Base-by-base conservation (phyloP, 2,329 filamentous ascomycete genomes). In the Chrysosporium keratinophilum region DNA sequence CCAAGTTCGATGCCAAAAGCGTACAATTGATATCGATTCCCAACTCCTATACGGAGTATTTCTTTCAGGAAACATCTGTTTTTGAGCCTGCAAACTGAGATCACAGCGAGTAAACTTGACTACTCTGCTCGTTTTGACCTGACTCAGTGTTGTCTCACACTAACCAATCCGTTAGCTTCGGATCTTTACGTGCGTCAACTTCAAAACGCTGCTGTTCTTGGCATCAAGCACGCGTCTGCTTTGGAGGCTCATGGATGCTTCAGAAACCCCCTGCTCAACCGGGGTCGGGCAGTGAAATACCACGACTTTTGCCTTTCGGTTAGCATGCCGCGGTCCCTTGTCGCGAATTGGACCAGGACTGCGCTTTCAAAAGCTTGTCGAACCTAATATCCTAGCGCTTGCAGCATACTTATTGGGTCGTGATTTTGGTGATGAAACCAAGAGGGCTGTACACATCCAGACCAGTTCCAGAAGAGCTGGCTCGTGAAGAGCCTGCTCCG, bases 131-230 rank as follows among this genome's bases (percentile, higher is more conserved):
- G 50, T 45, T 52, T 45, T 23, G 41, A 28, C 33, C 17, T 39
- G 41, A 45, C 41, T 45, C 41, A 45, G 50, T 23, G 4, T 17
- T 37, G 41, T 52, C 40, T 37, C 50, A 45, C 20, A 23, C 28
- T 37, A n/a, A 4, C 19, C 28, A 42, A 34, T 19, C 5, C 11
- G 9, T 40, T 5, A 41, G 39, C 3, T 35, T 43, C 28, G 20
- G 37, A 35, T 43, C 37, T 28, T 19, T 17, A n/a, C n/a, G 20
- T 35, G 14, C 37, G 28, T 6, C n/a, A 44, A n/a, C 19, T 12
- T 17, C 45, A 10, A 42, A 42, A 28, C 20, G 20, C 47, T 28
- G 3, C 19, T 19, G 14, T 6, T 35, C 37, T 50, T 20, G 28
- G 39, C 37, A 33, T 31, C 19, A 43, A 41, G 34, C 20, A n/a